phyloP scores from a whole-genome alignment of 176 grass and related monocot species.

The Carex myosuroides region DNA sequence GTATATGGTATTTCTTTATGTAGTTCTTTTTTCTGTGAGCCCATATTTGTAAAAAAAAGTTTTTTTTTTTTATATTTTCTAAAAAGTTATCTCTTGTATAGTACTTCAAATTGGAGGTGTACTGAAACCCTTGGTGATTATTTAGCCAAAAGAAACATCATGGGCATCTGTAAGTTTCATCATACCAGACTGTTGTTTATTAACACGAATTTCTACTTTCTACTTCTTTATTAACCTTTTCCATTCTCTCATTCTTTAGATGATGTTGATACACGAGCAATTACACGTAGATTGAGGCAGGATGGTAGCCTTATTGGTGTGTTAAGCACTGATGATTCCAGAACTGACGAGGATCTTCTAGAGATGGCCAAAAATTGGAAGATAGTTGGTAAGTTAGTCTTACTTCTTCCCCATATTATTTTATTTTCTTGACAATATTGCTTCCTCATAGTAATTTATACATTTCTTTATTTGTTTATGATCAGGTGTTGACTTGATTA shows the following conservation, averaged over 20 bases:
- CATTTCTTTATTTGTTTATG: neutral
- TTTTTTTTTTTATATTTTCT: neutral
- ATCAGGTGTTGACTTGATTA: slow-evolving; percentile 93
- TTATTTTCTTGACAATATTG: neutral
- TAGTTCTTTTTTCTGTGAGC: slow-evolving; percentile 19
- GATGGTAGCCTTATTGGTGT: slow-evolving; percentile 98
- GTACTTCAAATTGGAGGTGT: slow-evolving; percentile 90
- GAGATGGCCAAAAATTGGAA: slow-evolving; percentile 80
- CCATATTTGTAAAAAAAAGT: neutral
- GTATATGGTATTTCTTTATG: slow-evolving; percentile 55
- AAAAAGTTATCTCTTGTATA: slow-evolving; percentile 7
- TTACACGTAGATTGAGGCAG: slow-evolving; percentile 85
- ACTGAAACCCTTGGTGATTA: slow-evolving; percentile 84
- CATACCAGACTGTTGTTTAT: neutral
- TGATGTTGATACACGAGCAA: slow-evolving; percentile 88
- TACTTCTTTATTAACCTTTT: neutral
- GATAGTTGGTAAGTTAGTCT: slow-evolving; percentile 67
- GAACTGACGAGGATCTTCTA: slow-evolving; percentile 53
- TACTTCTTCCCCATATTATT: neutral
- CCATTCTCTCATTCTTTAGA: slow-evolving; percentile 26
- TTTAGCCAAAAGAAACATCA: slow-evolving; percentile 76
- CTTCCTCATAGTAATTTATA: neutral
- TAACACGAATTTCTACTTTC: neutral
- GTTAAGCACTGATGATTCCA: slow-evolving; percentile 74
- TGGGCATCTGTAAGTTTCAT: slow-evolving; percentile 83